Evolutionary conservation across 768 basidiomycete species (phyloP).

Genomic region (Omphalotus guepiniiformis): DNA sequence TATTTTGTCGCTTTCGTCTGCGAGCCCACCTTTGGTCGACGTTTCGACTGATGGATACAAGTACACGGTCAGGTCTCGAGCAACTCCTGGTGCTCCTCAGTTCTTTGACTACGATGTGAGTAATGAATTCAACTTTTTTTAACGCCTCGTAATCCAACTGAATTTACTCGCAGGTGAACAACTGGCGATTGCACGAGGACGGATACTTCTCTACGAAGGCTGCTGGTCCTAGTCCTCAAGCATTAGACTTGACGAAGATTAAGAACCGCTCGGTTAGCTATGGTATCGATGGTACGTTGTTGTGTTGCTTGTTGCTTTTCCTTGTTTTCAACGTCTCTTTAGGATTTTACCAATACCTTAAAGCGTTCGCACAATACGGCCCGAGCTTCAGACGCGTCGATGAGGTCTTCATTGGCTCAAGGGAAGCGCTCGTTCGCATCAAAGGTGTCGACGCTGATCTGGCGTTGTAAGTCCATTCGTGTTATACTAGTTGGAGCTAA

Average conservation of each 20-base stretch:
- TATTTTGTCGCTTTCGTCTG: conserved; percentile 4
- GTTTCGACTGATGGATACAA: background rate
- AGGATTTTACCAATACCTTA: background rate
- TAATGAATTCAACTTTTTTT: too few species aligned
- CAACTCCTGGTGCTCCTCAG: conserved; percentile 3
- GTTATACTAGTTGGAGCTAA: background rate
- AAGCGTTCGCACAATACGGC: background rate
- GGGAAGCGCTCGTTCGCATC: conserved; percentile 22
- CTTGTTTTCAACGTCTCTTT: background rate
- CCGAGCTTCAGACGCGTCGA: background rate
- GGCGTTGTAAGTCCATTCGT: background rate
- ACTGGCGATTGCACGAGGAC: background rate
- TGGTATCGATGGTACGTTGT: background rate
- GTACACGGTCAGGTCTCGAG: background rate
- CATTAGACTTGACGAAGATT: background rate
- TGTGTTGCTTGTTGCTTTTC: background rate
- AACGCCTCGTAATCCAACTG: background rate
- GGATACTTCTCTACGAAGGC: background rate
- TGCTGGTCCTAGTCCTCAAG: background rate
- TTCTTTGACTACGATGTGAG: background rate
- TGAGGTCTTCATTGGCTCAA: background rate
- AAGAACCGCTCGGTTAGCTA: background rate
- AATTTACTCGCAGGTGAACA: background rate
- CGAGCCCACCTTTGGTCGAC: conserved; percentile 1
- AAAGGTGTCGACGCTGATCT: conserved; percentile 14